Conservation (phyloP, 805 yeast species). For the Saccharomycopsis schoenii region DNA sequence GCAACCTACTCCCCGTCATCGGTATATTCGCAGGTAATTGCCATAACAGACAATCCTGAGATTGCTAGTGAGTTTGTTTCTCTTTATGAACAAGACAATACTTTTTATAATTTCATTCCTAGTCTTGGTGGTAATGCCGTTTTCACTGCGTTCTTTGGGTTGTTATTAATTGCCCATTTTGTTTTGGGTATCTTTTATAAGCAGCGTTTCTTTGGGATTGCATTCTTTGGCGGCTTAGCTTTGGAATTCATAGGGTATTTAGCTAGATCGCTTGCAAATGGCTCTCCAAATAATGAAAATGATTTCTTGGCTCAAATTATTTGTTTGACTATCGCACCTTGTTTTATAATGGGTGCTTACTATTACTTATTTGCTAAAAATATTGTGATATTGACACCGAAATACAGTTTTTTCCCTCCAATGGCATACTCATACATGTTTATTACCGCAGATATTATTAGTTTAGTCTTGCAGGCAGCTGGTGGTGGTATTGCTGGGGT, state of each 20-base stretch:
- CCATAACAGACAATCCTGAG: not conserved
- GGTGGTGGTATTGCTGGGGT: slow-evolving; percentile 70
- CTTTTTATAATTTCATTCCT: slow-evolving; percentile 8
- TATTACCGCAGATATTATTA: slow-evolving; percentile 52
- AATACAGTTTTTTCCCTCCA: slow-evolving; percentile 33
- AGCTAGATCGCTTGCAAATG: slow-evolving; percentile 43
- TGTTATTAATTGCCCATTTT: slow-evolving; percentile 35
- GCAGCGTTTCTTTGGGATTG: slow-evolving; percentile 58
- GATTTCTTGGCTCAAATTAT: slow-evolving; percentile 55
- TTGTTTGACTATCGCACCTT: slow-evolving; percentile 69
- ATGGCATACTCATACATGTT: slow-evolving; percentile 50
- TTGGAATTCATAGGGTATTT: slow-evolving; percentile 62
- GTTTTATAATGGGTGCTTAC: slow-evolving; percentile 75
- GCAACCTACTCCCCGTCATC: not conserved
- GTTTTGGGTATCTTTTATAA: slow-evolving; percentile 34
- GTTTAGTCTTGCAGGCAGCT: slow-evolving; percentile 57
- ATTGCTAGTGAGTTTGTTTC: not conserved
- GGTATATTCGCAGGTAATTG: not conserved
- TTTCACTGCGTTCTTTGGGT: slow-evolving; percentile 44
- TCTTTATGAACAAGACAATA: not conserved
- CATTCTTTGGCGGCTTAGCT: slow-evolving; percentile 45
- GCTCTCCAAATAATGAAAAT: slow-evolving; percentile 26
- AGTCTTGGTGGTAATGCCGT: slow-evolving; percentile 45
- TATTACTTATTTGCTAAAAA: slow-evolving; percentile 64
- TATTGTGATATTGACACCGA: slow-evolving; percentile 48